A percentile compares a stretch with the other conserved stretches of the same genome.
These are phyloP conservation scores for Coccomyxa sp. DNA, from an alignment of 139 green algal species.

Conservation along the genomic window DNA sequence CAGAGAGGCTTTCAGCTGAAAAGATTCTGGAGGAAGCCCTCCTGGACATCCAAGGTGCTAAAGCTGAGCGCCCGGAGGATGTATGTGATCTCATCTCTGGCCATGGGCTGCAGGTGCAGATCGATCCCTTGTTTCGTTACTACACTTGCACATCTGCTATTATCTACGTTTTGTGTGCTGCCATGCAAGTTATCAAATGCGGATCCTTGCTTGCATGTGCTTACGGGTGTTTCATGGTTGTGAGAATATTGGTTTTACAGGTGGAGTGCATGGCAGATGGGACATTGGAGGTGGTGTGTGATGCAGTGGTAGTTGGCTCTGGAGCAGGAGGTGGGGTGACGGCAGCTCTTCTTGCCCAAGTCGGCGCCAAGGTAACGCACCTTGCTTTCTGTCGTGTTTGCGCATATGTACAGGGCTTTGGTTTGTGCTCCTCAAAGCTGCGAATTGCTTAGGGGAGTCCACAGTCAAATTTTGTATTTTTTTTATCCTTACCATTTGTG, in stretches of 20 bases:
- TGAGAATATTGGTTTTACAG: background rate
- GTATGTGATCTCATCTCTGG: background rate
- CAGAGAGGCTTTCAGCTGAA: background rate
- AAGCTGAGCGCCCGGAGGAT: background rate
- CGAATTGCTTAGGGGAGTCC: background rate
- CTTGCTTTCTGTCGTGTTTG: background rate
- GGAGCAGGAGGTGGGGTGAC: conserved; percentile 54
- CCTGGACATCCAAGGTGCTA: background rate
- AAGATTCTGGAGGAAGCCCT: background rate
- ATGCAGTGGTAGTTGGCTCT: conserved; percentile 59
- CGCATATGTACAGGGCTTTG: background rate
- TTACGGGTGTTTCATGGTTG: background rate
- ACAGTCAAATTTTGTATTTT: background rate
- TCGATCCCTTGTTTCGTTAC: background rate
- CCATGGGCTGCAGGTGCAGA: background rate
- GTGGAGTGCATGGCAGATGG: background rate
- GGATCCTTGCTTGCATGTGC: background rate
- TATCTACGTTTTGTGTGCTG: background rate
- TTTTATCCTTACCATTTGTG: background rate
- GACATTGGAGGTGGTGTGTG: conserved; percentile 33
- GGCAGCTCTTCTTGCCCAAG: conserved; percentile 37
- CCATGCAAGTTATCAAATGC: background rate
- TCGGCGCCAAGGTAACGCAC: conserved; percentile 7
- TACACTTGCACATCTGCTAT: background rate
- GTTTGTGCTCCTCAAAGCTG: background rate